These are phyloP conservation scores for Emericellopsis cladophorae DNA, from an alignment of 2,329 filamentous ascomycete species.

Conservation along the genomic window DNA sequence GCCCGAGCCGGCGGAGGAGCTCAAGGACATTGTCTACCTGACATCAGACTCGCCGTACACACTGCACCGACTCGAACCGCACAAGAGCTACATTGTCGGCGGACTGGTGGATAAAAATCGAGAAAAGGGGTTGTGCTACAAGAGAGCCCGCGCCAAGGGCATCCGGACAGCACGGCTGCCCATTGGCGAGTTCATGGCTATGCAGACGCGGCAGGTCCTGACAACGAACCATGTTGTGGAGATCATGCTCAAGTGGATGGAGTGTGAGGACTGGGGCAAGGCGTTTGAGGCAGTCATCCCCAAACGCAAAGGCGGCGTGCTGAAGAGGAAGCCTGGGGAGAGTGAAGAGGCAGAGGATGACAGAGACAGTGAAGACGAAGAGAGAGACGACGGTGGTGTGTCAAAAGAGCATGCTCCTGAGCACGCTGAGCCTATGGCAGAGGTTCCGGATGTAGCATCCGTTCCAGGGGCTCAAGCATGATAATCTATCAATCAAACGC, in stretches of 20 bases:
- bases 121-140: conserved; percentile 89
- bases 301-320: conserved; percentile 69
- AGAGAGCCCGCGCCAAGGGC: conserved; percentile 58
- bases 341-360: conserved; percentile 6
- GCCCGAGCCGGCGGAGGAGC: conserved; percentile 16
- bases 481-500: background rate
- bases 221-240: conserved; percentile 94
- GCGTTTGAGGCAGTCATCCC: conserved; percentile 85
- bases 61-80: conserved; percentile 69
- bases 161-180: conserved; percentile 84
- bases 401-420: conserved; percentile 11
- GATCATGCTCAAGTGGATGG: conserved; percentile 90
- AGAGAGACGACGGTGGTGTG: conserved; percentile 14
- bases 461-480: too few species aligned
- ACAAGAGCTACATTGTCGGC: conserved; percentile 86
- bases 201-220: conserved; percentile 75
- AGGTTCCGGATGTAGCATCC: conserved; percentile 1
- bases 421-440: conserved; percentile 2
- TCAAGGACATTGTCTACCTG: conserved; percentile 61
- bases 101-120: conserved; percentile 93
- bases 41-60: conserved; percentile 85
- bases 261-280: conserved; percentile 79
- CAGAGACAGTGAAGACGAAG: conserved; percentile 11
- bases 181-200: conserved; percentile 89
- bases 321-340: conserved; percentile 27